Base-by-base conservation (phyloP, 768 basidiomycete species). In the Rhizopogon roseolus region DNA sequence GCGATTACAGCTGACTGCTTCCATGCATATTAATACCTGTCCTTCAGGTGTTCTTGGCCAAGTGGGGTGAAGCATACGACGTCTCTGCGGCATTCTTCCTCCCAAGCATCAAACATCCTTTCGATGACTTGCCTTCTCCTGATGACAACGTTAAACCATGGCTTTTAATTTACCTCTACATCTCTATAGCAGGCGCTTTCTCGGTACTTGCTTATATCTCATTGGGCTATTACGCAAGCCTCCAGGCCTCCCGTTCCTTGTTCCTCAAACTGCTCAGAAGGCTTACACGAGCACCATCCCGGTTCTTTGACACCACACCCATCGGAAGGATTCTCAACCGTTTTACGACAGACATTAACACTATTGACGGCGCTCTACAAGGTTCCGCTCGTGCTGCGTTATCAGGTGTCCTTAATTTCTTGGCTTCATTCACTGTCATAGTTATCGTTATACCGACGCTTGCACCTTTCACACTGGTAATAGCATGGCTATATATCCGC, bases 281-380 rank as follows among this genome's bases (percentile, higher is more conserved):
- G 27, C 70, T 89, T 8, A 77, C 81, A 6, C 73, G 81, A 39
- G 86, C 86, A 0, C 86, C 86, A 2, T 73, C 79, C 22, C 80
- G 85, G 2, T 87, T 88, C 66, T 89, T 87, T 67, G 88, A 89
- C 60, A 73, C 78, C 38, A 89, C 86, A 4, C 88, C 88, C 1
- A 81, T 86, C 38, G 90, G 90, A 9, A 74, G 88, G 7, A 87
- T 93, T 59, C 75, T 89, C 38, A 91, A 92, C 61, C 80, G 92
- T 16, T 88, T 93, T 62, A 87, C 86, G 13, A 78, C 81, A 6
- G 88, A 92, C 60, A 85, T 92, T 61, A 84, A 83, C 49, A 84
- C 84, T 5, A 82, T 91, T 41, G 90, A 93, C 62, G 76, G 79
- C 6, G 75, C 79, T 0, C 72, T 89, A 1, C 79, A 84, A 59